Evolutionary conservation across 495 filamentous ascomycete genomes (phyloP), one percentile per base, ranked within the genome.

Genomic region (Oidiodendron maius): DNA sequence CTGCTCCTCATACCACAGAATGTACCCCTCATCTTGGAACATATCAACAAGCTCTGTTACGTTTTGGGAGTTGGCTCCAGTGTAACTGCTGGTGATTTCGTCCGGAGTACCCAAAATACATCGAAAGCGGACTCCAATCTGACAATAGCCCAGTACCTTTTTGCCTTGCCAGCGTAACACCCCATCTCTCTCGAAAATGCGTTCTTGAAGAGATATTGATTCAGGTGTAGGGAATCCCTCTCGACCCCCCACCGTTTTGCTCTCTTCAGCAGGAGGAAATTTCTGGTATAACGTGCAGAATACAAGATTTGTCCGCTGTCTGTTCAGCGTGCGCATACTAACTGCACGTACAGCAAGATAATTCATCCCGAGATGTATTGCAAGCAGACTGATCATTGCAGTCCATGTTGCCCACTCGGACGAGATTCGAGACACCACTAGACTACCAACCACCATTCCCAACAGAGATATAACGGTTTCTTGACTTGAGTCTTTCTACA

Each of bases 401-500:
- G 71, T 60, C 87, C 87, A 94, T 6, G 91, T 95, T 28, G 82
- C 77, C 15, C 71, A 61, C 53, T 80, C 78, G 20, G 83, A 77
- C 30, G 84, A 81, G 12, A 96, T 77, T 53, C 76, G 67, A 3
- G 86, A 82, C 9, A 97, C 84, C 5, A 96, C 81, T 15, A 95
- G 50, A 44, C 82, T 91, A 0, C 91, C 91, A 17, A 75, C 84
- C 48, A 96, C 72, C 89, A 96, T 93, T 0, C 91, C 91, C 32
- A 95, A 28, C 32, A 98, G 74, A 2, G 87, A 91, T 44, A 98
- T 90, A 30, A 96, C 75, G 0, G 91, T 98, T 67, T 98, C 91
- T 70, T 98, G 91, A 51, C 87, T 91, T 18, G 90, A 91, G 60
- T 98, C 91, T 80, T 98, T 79, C 60, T 60, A 26, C 20, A 16